A percentile compares a stretch with the other conserved stretches of the same genome.
Evolutionary conservation across 2,329 filamentous ascomycete genomes (phyloP).

Genomic region (Erysiphe pulchra): DNA sequence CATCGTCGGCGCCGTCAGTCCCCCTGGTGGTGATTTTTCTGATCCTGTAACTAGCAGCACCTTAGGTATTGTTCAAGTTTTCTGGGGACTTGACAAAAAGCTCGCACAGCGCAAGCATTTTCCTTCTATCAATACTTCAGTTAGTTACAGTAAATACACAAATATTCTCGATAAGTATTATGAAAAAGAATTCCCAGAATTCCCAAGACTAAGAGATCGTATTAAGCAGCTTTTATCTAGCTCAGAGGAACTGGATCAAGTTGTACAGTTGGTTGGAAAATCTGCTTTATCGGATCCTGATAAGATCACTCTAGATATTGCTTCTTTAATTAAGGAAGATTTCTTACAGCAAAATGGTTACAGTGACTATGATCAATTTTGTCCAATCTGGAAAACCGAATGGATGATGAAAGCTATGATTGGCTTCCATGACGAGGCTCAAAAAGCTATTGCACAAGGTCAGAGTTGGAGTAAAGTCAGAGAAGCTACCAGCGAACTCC

Average conservation of each 20-base stretch:
- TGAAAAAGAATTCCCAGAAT: conserved; percentile 78
- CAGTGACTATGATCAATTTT: conserved; percentile 97
- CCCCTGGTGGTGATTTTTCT: conserved; percentile 95
- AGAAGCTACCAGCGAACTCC: conserved; percentile 69
- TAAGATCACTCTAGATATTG: conserved; percentile 93
- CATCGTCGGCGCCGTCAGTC: conserved; percentile 91
- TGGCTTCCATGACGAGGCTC: conserved; percentile 88
- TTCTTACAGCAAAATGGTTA: conserved; percentile 99
- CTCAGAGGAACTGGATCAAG: conserved; percentile 92
- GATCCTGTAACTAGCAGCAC: conserved; percentile 90
- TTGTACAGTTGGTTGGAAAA: conserved; percentile 95
- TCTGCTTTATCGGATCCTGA: conserved; percentile 85
- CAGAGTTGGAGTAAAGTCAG: conserved; percentile 82
- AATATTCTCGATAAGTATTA: conserved; percentile 76
- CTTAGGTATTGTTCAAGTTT: conserved; percentile 92
- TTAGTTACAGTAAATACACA: conserved; percentile 95
- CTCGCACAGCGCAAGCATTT: conserved; percentile 97
- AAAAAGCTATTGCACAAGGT: conserved; percentile 81
- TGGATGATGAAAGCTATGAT: conserved; percentile 99
- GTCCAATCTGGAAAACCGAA: conserved; percentile 96
- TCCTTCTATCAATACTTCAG: conserved; percentile 85
- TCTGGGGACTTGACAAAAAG: conserved; percentile 99
- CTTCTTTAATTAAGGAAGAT: conserved; percentile 84
- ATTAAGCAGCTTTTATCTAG: conserved; percentile 85
- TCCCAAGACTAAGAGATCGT: conserved; percentile 74